These are phyloP conservation scores for Quambalaria eucalypti DNA, from an alignment of 1,284 basidiomycete species.

Conservation along the genomic window DNA sequence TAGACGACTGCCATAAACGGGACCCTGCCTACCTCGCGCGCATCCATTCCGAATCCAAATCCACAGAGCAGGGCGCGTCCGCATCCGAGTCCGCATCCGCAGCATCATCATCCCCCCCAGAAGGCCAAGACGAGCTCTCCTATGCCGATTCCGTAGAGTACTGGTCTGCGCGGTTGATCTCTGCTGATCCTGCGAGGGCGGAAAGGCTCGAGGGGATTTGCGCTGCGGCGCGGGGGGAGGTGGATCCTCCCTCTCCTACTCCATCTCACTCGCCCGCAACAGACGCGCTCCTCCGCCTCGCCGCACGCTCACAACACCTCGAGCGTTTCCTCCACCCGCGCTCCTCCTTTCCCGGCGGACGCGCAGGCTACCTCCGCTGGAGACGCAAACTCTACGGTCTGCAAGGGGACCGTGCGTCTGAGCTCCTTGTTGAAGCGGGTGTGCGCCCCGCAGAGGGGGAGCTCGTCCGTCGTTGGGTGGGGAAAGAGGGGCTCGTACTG, in stretches of 20 bases:
- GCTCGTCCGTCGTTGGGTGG: conserved; percentile 32
- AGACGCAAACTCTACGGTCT: conserved; percentile 32
- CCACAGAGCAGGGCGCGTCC: background rate
- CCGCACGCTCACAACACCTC: conserved; percentile 41
- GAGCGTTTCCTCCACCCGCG: conserved; percentile 38
- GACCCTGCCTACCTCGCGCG: conserved; percentile 21
- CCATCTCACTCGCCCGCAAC: conserved; percentile 11
- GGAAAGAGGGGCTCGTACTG: conserved; percentile 33
- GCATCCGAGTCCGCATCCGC: background rate
- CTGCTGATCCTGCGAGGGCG: background rate
- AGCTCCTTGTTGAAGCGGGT: conserved; percentile 22
- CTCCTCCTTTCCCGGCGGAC: conserved; percentile 35
- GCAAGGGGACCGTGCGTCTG: conserved; percentile 29
- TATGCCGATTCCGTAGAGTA: conserved; percentile 40
- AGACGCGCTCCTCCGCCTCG: conserved; percentile 25
- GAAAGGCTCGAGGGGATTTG: background rate
- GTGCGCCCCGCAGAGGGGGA: conserved; percentile 18
- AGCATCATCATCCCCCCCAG: background rate
- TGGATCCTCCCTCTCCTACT: background rate
- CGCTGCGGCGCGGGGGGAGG: conserved; percentile 7
- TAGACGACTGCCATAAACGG: conserved; percentile 22
- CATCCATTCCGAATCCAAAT: no score
- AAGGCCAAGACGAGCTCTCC: conserved; percentile 29
- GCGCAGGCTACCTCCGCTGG: conserved; percentile 43
- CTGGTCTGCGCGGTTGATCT: conserved; percentile 8